A percentile compares a stretch with the other conserved stretches of the same genome.
Evolutionary conservation across 345 rosid genomes (phyloP).

Genomic region (Aegle marmelos): DNA sequence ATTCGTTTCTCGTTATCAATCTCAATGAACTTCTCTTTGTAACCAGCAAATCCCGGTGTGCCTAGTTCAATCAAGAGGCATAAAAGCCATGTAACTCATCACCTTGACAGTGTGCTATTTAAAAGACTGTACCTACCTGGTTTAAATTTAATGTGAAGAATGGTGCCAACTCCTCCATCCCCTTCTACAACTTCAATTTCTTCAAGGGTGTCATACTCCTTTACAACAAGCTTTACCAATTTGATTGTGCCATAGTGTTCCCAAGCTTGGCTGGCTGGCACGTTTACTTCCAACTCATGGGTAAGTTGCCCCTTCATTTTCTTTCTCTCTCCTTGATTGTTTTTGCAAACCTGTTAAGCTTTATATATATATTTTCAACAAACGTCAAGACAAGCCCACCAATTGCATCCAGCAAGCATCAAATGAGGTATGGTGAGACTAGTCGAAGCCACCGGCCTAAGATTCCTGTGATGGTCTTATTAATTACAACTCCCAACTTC

Average conservation of each 20-base stretch:
- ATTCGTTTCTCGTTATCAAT: constrained; percentile 11
- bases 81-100: not conserved
- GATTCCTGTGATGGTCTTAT: too few relatives aligned
- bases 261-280: constrained; percentile 22
- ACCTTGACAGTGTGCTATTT: not conserved
- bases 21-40: constrained; percentile 19
- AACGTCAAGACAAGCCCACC: too few relatives aligned
- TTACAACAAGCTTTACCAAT: constrained; percentile 4
- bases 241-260: constrained; percentile 11
- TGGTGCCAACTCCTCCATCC: constrained; percentile 24
- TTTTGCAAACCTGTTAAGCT: not conserved
- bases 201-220: not conserved
- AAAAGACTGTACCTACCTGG: not conserved
- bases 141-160: constrained; percentile 4
- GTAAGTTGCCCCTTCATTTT: not conserved
- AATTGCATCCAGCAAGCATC: too few relatives aligned
- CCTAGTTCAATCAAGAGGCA: not conserved
- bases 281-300: constrained; percentile 15
- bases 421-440: too few relatives aligned
- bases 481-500: too few relatives aligned
- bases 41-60: not conserved
- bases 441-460: too few relatives aligned
- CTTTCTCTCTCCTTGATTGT: not conserved
- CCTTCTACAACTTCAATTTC: constrained; percentile 24
- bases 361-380: not conserved